Conservation (phyloP, 176 grass and related monocot species). For the Hordeum marinum region DNA sequence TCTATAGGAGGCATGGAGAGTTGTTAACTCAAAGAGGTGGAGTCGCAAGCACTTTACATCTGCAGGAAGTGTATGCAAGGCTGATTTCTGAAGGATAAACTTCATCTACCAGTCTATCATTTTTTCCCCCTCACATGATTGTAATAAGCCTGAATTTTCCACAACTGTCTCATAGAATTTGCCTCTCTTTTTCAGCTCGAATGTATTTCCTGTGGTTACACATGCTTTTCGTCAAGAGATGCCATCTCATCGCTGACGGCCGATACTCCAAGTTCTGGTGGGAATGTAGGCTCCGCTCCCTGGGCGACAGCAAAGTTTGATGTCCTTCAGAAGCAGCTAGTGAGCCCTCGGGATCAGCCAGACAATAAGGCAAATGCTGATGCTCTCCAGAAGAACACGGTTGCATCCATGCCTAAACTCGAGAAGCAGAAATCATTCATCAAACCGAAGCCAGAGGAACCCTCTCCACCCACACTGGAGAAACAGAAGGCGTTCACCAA, state of each 20-base stretch:
- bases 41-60: not conserved
- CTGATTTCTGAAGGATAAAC: not conserved
- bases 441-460: conserved; percentile 23
- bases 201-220: conserved; percentile 69
- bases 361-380: conserved; percentile 41
- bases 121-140: not conserved
- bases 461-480: not conserved
- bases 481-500: not conserved
- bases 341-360: conserved; percentile 52
- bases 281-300: conserved; percentile 66
- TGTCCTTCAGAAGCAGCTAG: conserved; percentile 68
- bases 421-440: conserved; percentile 67
- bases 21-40: too few relatives aligned
- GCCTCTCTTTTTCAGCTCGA: conserved; percentile 53
- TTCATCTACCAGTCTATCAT: not conserved
- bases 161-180: not conserved
- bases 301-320: conserved; percentile 86
- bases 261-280: conserved; percentile 42
- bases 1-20: not conserved
- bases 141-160: not conserved
- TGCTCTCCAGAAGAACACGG: conserved; percentile 49
- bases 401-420: conserved; percentile 49
- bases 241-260: conserved; percentile 68
- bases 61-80: not conserved
- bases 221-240: conserved; percentile 76